A percentile compares a stretch with the other conserved stretches of the same genome.
These are phyloP conservation scores for Huntiella bhutanensis DNA, from an alignment of 2,329 filamentous ascomycete species.

Conservation along the genomic window DNA sequence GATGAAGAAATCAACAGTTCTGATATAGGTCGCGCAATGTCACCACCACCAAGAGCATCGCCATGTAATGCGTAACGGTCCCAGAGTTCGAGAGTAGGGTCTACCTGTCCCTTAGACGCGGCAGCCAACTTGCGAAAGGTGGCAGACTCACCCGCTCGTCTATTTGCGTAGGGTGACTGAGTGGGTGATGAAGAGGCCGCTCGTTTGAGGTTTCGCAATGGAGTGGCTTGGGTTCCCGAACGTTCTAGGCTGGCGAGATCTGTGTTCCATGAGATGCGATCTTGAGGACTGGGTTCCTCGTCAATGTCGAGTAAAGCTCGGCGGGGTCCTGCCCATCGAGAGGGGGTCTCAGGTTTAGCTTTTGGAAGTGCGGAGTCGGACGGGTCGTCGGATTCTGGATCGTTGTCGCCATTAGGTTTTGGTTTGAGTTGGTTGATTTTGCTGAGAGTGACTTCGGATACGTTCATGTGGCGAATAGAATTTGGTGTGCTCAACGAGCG, in stretches of 20 bases:
- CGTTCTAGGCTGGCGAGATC: slow-evolving; percentile 24
- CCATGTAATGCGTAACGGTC: slow-evolving; percentile 45
- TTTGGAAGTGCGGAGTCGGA: slow-evolving; percentile 11
- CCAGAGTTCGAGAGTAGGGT: slow-evolving; percentile 60
- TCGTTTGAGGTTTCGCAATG: slow-evolving; percentile 40
- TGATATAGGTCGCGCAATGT: slow-evolving; percentile 6
- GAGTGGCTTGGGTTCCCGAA: slow-evolving; percentile 28
- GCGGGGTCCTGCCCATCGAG: slow-evolving; percentile 36
- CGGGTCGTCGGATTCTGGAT: slow-evolving; percentile 11
- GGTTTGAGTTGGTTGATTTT: slow-evolving; percentile 42
- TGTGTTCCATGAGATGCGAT: slow-evolving; percentile 42
- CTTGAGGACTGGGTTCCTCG: slow-evolving; percentile 35
- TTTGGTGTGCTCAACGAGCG: slow-evolving; percentile 27
- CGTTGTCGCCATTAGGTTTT: slow-evolving; percentile 18
- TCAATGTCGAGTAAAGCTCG: slow-evolving; percentile 25
- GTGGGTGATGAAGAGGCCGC: slow-evolving; percentile 55
- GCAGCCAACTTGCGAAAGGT: slow-evolving; percentile 11
- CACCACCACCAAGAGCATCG: slow-evolving; percentile 15
- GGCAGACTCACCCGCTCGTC: slow-evolving; percentile 6
- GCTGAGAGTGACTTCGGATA: slow-evolving; percentile 39
- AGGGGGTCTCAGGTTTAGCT: slow-evolving; percentile 22
- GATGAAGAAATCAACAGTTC: slow-evolving; percentile 35
- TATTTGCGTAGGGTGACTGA: slow-evolving; percentile 35
- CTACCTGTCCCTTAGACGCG: slow-evolving; percentile 33
- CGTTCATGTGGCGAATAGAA: slow-evolving; percentile 16